Conservation (phyloP, 2,329 filamentous ascomycete genomes). For the Elsinoe necatrix region DNA sequence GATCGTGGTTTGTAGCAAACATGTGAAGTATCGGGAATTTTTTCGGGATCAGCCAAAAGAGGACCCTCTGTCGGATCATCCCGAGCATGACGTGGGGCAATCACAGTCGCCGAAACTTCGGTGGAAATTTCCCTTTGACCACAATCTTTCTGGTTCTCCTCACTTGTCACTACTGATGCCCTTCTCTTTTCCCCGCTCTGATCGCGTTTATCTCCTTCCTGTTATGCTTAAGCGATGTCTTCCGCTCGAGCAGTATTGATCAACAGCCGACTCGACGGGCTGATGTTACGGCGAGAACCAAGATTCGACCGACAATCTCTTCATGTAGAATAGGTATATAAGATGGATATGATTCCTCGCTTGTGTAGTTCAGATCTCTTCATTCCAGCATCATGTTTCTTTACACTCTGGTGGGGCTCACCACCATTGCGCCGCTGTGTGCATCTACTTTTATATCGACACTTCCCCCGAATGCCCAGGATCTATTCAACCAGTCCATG, state of each 20-base stretch:
- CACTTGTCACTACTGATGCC: not conserved
- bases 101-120: not conserved
- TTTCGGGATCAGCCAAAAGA: not conserved
- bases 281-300: not conserved
- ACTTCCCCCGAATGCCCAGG: constrained; percentile 14
- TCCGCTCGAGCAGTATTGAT: not conserved
- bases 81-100: not conserved
- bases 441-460: constrained; percentile 4
- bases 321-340: not conserved
- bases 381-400: not conserved
- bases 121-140: not conserved
- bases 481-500: constrained; percentile 43
- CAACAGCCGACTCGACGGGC: not conserved
- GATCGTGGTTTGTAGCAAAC: not conserved
- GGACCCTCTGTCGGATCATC: not conserved
- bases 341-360: not conserved
- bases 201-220: not conserved
- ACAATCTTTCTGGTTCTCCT: not conserved
- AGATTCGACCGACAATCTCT: not conserved
- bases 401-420: not conserved
- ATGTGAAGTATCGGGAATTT: not conserved
- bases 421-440: not conserved
- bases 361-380: not conserved
- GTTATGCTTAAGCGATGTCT: not conserved
- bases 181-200: not conserved